Evolutionary conservation across 805 yeast species (phyloP).

Genomic region (Candida vartiovaarae): DNA sequence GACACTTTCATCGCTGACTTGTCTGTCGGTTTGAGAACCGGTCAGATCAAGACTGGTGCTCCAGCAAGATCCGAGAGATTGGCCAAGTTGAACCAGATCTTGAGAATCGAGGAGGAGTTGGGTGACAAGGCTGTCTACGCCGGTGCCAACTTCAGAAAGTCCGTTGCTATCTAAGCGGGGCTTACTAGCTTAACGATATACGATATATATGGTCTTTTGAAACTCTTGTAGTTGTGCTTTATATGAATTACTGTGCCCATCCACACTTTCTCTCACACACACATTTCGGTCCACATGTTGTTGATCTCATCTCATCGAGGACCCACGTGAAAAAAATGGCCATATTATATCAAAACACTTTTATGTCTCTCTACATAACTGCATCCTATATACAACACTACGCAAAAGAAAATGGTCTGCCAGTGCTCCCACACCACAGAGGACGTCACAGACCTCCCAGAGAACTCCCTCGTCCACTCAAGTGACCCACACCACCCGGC

Average conservation of each 20-base stretch:
- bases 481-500: conserved; percentile 48
- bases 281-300: background rate
- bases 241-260: too few relatives aligned
- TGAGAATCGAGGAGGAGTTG: conserved; percentile 97
- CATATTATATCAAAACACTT: too few relatives aligned
- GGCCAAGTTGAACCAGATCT: conserved; percentile 97
- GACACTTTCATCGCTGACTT: conserved; percentile 98
- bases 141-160: conserved; percentile 77
- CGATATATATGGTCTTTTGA: background rate
- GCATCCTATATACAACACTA: background rate
- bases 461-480: conserved; percentile 17
- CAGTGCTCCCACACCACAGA: conserved; percentile 1
- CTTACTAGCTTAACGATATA: background rate
- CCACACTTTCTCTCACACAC: too few relatives aligned
- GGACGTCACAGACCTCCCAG: conserved; percentile 2
- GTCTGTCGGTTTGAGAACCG: conserved; percentile 95
- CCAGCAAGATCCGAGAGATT: conserved; percentile 99
- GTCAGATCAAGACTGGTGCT: conserved; percentile 99
- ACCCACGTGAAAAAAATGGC: background rate
- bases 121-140: conserved; percentile 97
- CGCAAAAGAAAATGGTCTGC: conserved; percentile 2
- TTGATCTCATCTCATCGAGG: background rate
- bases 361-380: background rate
- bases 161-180: conserved; percentile 25
- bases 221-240: too few relatives aligned